These are phyloP conservation scores for Anastatica hierochuntica DNA, from an alignment of 345 rosid species.

Conservation along the genomic window DNA sequence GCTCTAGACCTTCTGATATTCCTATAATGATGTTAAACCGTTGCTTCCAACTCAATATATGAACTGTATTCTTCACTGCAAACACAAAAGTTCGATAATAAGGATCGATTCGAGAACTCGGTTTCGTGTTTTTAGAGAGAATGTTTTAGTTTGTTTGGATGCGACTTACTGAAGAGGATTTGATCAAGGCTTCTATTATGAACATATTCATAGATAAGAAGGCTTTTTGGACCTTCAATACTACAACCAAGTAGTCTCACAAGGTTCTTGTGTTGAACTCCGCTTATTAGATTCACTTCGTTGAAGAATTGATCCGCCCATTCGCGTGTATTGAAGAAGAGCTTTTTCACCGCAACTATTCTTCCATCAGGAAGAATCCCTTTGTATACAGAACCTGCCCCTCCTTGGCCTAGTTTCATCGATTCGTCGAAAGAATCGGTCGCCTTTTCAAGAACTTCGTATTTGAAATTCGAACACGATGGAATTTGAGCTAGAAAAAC, in stretches of 20 bases:
- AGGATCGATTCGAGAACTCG: neutral
- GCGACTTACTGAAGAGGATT: slow-evolving; percentile 47
- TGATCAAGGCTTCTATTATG: slow-evolving; percentile 71
- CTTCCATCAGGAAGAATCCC: slow-evolving; percentile 68
- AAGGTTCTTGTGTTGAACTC: slow-evolving; percentile 56
- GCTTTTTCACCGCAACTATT: slow-evolving; percentile 55
- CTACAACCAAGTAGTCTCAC: slow-evolving; percentile 73
- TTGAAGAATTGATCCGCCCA: slow-evolving; percentile 84
- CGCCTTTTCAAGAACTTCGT: slow-evolving; percentile 61
- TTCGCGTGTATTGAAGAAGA: slow-evolving; percentile 49
- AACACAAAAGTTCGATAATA: neutral
- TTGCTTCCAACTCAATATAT: slow-evolving; percentile 54
- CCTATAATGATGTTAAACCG: slow-evolving; percentile 48
- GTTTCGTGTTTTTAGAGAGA: neutral
- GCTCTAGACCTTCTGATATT: slow-evolving; percentile 71
- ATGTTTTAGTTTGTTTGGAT: neutral
- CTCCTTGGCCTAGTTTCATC: slow-evolving; percentile 75
- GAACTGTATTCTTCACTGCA: slow-evolving; percentile 40
- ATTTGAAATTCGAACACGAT: slow-evolving; percentile 35
- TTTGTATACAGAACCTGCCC: slow-evolving; percentile 70
- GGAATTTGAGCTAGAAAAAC: slow-evolving; percentile 19
- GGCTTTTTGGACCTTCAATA: slow-evolving; percentile 83
- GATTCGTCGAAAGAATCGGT: slow-evolving; percentile 47
- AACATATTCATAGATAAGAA: slow-evolving; percentile 71
- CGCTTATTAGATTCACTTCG: slow-evolving; percentile 63